These are phyloP conservation scores for Cryptococcus sp. DNA, from an alignment of 1,284 basidiomycete species.

Conservation along the genomic window DNA sequence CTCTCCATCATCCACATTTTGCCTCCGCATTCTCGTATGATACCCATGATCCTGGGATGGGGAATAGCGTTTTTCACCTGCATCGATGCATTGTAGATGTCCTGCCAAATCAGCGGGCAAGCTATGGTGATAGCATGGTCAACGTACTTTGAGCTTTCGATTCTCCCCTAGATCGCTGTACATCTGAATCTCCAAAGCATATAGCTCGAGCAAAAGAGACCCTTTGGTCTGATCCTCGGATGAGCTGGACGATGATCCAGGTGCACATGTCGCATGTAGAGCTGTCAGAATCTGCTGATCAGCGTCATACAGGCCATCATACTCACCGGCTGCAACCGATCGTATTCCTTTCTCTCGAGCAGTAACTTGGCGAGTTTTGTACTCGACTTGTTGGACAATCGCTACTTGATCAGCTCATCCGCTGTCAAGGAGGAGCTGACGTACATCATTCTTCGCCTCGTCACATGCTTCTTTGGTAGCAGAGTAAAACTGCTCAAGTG, in stretches of 20 bases:
- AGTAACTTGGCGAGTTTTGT: constrained; percentile 95
- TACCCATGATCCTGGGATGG: constrained; percentile 96
- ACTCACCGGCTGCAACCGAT: constrained; percentile 68
- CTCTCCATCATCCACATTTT: constrained; percentile 99
- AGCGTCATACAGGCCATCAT: not conserved
- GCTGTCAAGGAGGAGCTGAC: constrained; percentile 20
- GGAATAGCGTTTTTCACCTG: constrained; percentile 93
- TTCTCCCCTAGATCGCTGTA: constrained; percentile 92
- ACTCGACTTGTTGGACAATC: constrained; percentile 90
- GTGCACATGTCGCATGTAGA: constrained; percentile 49
- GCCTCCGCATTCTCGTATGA: constrained; percentile 97
- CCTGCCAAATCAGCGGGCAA: too few relatives aligned
- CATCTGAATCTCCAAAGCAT: constrained; percentile 99
- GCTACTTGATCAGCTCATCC: constrained; percentile 49
- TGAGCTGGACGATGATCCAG: constrained; percentile 35
- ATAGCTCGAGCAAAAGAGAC: constrained; percentile 76
- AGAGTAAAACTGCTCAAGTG: constrained; percentile 92
- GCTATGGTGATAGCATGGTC: not conserved
- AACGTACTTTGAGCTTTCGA: constrained; percentile 81
- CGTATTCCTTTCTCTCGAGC: constrained; percentile 90
- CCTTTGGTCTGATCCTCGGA: constrained; percentile 48
- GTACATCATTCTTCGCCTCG: constrained; percentile 91
- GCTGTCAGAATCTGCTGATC: constrained; percentile 46
- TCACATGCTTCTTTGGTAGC: constrained; percentile 82
- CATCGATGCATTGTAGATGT: constrained; percentile 93